Percentiles rank a stretch among this genome's conserved stretches.
Evolutionary conservation across 2,329 filamentous ascomycete species (phyloP).

Genomic region (Cryoendolithus antarcticus): DNA sequence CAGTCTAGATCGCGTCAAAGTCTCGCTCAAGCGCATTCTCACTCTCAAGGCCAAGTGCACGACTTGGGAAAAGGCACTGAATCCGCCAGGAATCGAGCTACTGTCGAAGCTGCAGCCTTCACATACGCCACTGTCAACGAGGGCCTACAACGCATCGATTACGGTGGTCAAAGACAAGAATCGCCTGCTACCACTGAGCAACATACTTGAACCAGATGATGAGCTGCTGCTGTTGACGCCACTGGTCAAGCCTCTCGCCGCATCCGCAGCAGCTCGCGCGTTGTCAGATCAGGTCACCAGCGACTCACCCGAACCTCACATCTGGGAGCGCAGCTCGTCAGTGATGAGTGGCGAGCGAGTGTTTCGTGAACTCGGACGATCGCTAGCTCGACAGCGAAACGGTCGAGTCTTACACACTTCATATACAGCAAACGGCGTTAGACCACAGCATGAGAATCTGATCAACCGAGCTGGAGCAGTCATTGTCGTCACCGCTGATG

Average conservation of each 20-base stretch:
- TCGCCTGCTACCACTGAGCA: constrained; percentile 67
- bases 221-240: constrained; percentile 84
- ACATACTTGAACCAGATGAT: constrained; percentile 69
- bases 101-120: constrained; percentile 70
- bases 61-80: constrained; percentile 82
- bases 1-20: constrained; percentile 62
- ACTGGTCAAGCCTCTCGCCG: constrained; percentile 80
- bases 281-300: constrained; percentile 49
- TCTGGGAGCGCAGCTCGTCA: constrained; percentile 45
- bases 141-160: constrained; percentile 84
- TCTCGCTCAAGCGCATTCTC: constrained; percentile 67
- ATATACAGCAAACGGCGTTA: constrained; percentile 84
- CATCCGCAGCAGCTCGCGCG: constrained; percentile 68
- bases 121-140: constrained; percentile 69
- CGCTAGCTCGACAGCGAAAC: constrained; percentile 72
- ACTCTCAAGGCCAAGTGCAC: constrained; percentile 74
- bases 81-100: constrained; percentile 65
- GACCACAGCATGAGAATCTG: constrained; percentile 84
- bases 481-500: constrained; percentile 84
- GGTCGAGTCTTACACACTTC: constrained; percentile 86
- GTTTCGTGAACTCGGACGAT: constrained; percentile 77
- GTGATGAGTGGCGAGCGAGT: constrained; percentile 89
- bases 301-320: constrained; percentile 43
- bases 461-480: constrained; percentile 81
- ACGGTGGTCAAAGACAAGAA: constrained; percentile 86